Evolutionary conservation across 2,329 filamentous ascomycete genomes (phyloP).

Genomic region (Colletotrichum ledebouriae): DNA sequence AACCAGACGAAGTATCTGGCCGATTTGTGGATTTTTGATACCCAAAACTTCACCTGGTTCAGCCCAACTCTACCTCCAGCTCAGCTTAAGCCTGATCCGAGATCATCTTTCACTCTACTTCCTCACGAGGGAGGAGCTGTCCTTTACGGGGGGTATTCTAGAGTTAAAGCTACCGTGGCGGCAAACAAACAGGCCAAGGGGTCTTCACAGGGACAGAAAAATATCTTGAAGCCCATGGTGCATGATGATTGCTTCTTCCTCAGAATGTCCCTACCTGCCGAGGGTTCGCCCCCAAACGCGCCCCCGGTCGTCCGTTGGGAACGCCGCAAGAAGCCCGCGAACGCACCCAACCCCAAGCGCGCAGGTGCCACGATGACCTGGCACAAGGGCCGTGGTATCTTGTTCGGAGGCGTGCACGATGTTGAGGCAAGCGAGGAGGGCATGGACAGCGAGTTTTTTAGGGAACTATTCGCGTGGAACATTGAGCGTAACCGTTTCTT

Average conservation of each 20-base stretch:
- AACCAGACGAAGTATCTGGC: slow-evolving; percentile 94
- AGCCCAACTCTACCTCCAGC: slow-evolving; percentile 80
- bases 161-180: slow-evolving; percentile 79
- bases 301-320: slow-evolving; percentile 89
- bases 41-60: slow-evolving; percentile 86
- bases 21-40: slow-evolving; percentile 97
- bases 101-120: slow-evolving; percentile 91
- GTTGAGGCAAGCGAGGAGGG: slow-evolving; percentile 93
- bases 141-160: slow-evolving; percentile 92
- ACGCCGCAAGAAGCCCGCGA: slow-evolving; percentile 90
- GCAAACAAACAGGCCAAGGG: slow-evolving; percentile 75
- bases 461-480: slow-evolving; percentile 92
- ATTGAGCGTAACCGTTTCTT: slow-evolving; percentile 97
- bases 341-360: slow-evolving; percentile 84
- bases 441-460: slow-evolving; percentile 98
- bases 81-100: slow-evolving; percentile 87
- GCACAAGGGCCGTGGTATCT: slow-evolving; percentile 92
- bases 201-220: slow-evolving; percentile 72
- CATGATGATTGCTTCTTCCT: slow-evolving; percentile 97
- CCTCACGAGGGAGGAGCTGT: slow-evolving; percentile 93
- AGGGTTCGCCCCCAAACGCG: slow-evolving; percentile 75
- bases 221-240: slow-evolving; percentile 86
- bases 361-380: slow-evolving; percentile 94
- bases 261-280: slow-evolving; percentile 78
- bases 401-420: slow-evolving; percentile 95